Evolutionary conservation across 2,329 filamentous ascomycete genomes (phyloP), one percentile per base, ranked within the genome.

Genomic region (Fusarium compactum): DNA sequence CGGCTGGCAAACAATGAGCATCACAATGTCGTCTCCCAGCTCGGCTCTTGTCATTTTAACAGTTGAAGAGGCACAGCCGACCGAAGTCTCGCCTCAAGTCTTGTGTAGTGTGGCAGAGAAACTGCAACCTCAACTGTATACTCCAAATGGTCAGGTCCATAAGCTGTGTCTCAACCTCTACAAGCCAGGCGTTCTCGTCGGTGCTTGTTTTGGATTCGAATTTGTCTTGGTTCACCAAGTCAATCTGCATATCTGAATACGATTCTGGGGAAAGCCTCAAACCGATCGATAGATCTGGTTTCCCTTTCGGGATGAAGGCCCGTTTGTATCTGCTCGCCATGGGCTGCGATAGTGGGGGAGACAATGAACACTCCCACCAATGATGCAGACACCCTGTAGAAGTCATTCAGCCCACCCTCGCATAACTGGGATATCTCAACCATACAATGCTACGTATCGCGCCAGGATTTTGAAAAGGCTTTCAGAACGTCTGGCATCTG

Each of bases 401-500:
- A 50, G 54, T 18, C 62, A n/a, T 71, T 64, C n/a, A 51, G 55
- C n/a, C 52, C 22, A 25, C 38, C 53, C 22, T 53, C 62, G 65
- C 69, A 71, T 61, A 61, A 60, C 58, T 56, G 55, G 52, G 38
- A 55, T 18, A 12, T 60, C 44, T 41, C 45, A 61, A 55, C 67
- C 61, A 72, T 52, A 56, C 54, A 72, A 46, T 58, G 41, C 48
- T 59, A 14, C 53, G 38, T 25, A 70, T 55, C 53, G 27, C 47
- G 32, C 7, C 56, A 38, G 43, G 64, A 32, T 59, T 63, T 71
- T 60, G 58, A 38, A 62, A 62, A 55, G 40, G 47, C 55, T 65
- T 57, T 60, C 52, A 54, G 62, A 59, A 44, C 48, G 58, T 66
- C 25, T 75, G 74, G 65, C 74, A 68, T 70, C 58, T 72, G 72